Evolutionary conservation across 2,329 filamentous ascomycete genomes (phyloP).

Genomic region (Hymenoscyphus scutula): DNA sequence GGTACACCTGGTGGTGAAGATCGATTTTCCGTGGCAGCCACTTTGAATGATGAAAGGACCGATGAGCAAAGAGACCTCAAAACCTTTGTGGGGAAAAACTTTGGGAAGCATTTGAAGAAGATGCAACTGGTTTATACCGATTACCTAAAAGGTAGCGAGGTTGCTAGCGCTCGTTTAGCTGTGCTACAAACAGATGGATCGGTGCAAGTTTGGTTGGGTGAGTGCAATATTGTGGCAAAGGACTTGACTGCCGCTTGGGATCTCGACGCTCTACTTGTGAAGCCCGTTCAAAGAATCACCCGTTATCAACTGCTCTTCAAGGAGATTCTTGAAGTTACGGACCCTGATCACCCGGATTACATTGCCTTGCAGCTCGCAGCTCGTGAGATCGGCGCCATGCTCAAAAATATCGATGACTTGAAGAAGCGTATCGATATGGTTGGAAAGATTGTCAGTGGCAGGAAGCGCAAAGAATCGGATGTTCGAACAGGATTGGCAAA

Average conservation of each 20-base stretch:
- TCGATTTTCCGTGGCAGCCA: conserved; percentile 28
- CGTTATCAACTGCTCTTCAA: conserved; percentile 89
- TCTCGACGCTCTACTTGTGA: conserved; percentile 91
- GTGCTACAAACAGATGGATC: conserved; percentile 62
- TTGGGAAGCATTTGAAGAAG: conserved; percentile 50
- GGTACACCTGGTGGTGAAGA: conserved; percentile 17
- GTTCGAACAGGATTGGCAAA: conserved; percentile 81
- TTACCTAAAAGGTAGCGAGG: conserved; percentile 62
- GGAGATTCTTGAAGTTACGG: conserved; percentile 76
- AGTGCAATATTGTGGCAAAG: conserved; percentile 88
- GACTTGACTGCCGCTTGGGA: conserved; percentile 95
- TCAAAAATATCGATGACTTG: conserved; percentile 87
- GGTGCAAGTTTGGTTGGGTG: conserved; percentile 81
- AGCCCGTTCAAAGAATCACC: conserved; percentile 90
- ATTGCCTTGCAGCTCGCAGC: conserved; percentile 56
- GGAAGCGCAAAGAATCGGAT: conserved; percentile 86
- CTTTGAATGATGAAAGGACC: conserved; percentile 23
- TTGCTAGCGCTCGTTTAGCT: conserved; percentile 58
- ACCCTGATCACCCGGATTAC: conserved; percentile 79
- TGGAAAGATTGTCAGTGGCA: conserved; percentile 71
- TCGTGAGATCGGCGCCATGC: conserved; percentile 59
- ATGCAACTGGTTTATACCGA: conserved; percentile 62
- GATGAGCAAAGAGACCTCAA: conserved; percentile 35
- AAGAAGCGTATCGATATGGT: conserved; percentile 95
- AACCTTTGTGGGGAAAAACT: conserved; percentile 34